These are phyloP conservation scores for Durusdinium trenchii DNA, from an alignment of 73 alveolate species.

Conservation along the genomic window DNA sequence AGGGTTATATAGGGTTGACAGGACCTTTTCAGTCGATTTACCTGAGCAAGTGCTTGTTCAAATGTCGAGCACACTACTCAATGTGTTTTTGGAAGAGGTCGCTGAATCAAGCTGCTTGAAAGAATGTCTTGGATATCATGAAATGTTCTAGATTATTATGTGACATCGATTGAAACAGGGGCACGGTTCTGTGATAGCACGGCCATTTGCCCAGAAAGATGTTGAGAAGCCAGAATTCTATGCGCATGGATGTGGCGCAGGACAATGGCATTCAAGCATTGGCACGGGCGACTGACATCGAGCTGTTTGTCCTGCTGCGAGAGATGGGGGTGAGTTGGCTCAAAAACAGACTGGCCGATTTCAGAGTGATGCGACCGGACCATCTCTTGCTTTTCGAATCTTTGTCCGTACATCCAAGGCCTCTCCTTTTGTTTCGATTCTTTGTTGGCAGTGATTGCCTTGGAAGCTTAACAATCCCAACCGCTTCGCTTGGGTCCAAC, in stretches of 20 bases:
- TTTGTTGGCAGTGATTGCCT: not conserved
- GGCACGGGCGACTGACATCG: slow-evolving; percentile 21
- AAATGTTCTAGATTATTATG: too few species aligned
- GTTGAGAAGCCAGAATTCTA: not conserved
- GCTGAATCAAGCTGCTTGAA: too few species aligned
- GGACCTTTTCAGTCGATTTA: too few species aligned
- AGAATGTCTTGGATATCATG: too few species aligned
- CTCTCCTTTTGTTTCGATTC: not conserved
- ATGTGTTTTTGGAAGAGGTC: too few species aligned
- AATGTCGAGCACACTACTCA: too few species aligned
- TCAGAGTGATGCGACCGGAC: not conserved
- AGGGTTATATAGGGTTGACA: too few species aligned
- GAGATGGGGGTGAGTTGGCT: slow-evolving; percentile 31
- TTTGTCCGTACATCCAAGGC: not conserved
- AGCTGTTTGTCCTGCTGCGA: slow-evolving; percentile 51
- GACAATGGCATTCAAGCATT: slow-evolving; percentile 30
- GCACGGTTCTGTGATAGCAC: too few species aligned
- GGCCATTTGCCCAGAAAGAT: not conserved
- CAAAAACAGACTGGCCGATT: not conserved
- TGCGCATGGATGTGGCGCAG: not conserved
- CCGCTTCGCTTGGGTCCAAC: too few species aligned
- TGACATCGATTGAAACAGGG: too few species aligned
- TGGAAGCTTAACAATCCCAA: not conserved
- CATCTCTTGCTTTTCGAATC: not conserved
- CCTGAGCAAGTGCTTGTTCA: too few species aligned